Base-by-base conservation (phyloP, 257 asterid genomes). In the Solanum bukasovii region DNA sequence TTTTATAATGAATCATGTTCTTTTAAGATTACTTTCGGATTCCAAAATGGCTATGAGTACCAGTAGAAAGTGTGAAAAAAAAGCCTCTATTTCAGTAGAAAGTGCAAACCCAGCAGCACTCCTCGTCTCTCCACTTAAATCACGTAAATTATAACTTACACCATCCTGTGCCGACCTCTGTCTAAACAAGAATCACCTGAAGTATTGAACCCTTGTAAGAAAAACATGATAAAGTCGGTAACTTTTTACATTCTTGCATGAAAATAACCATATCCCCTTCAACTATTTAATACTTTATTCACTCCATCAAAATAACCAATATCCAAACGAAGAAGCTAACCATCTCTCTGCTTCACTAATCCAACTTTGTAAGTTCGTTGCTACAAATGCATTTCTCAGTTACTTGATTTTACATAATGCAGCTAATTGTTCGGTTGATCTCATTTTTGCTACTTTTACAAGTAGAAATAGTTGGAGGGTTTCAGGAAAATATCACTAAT, bases 401-500 rank as follows among this genome's bases (percentile, higher is more conserved):
- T n/a, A 77, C 61, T 40, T 4, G 61, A 77, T 23, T 23, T 49
- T 49, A 29, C 25, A 61, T 81, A 9, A 14, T 70, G 83, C 31
- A 25, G 70, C 37, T 87, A 59, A 40, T 88, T 14, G 34, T 88
- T 49, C 33, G 68, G 7, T 59, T 84, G 20, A 65, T 89, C 61
- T 59, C 23, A 3, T 52, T 84, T 8, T 68, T 52, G 11, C 16
- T 25, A 52, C 7, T 71, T 27, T 29, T 84, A 14, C 44, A 44
- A 40, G 49, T 70, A 56, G 13, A 38, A 29, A 29, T 82, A 29
- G 70, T 77, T 27, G 10, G 31, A 61, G 70, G 73, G 44, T 83
- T 61, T 81, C 84, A 89, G 42, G 88, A 84, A 49, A 89, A 83
- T n/a, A 33, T 82, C 78, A 74, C 89, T 34, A 88, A 87, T 88